phyloP scores from a whole-genome alignment of 192 early-diverging fungal genomes.

The Rhizoclosmatium sp. region DNA sequence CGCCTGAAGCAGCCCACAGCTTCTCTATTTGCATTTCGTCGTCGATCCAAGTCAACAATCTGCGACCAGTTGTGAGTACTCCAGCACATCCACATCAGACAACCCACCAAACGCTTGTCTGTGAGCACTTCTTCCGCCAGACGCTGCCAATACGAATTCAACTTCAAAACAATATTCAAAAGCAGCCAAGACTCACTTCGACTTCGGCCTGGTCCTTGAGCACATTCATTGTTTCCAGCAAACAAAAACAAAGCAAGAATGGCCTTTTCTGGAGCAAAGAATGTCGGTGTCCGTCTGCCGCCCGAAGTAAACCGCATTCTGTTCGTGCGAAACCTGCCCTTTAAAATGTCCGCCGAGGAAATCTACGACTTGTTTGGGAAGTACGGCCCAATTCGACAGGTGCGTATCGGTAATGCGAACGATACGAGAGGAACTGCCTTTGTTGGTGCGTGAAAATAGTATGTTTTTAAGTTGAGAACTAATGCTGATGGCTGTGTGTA shows the following conservation, averaged over 20 bases:
- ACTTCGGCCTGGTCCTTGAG: conserved; percentile 16
- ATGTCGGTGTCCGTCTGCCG: conserved; percentile 73
- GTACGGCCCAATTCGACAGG: conserved; percentile 95
- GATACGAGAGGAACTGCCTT: conserved; percentile 96
- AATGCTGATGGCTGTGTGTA: not conserved
- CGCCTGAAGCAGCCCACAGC: conserved; percentile 41
- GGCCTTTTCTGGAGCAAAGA: conserved; percentile 31
- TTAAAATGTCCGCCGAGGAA: conserved; percentile 95
- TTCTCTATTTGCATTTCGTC: conserved; percentile 48
- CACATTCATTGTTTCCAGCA: conserved; percentile 12
- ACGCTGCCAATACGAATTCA: conserved; percentile 12
- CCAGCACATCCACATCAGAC: not conserved
- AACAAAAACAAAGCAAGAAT: conserved; percentile 33
- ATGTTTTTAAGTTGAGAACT: not conserved
- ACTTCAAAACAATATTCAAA: not conserved
- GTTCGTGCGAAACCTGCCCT: conserved; percentile 94
- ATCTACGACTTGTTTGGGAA: conserved; percentile 98
- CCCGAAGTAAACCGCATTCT: conserved; percentile 95
- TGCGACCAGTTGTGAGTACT: conserved; percentile 1
- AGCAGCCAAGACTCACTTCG: not conserved
- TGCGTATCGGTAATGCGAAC: conserved; percentile 81
- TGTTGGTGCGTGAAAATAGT: conserved; percentile 60
- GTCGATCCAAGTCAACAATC: conserved; percentile 48
- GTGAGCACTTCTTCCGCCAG: conserved; percentile 52
- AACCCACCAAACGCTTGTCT: conserved; percentile 38